These are phyloP conservation scores for Sordariomycetes sp. DNA, from an alignment of 2,329 filamentous ascomycete genomes.

Conservation along the genomic window DNA sequence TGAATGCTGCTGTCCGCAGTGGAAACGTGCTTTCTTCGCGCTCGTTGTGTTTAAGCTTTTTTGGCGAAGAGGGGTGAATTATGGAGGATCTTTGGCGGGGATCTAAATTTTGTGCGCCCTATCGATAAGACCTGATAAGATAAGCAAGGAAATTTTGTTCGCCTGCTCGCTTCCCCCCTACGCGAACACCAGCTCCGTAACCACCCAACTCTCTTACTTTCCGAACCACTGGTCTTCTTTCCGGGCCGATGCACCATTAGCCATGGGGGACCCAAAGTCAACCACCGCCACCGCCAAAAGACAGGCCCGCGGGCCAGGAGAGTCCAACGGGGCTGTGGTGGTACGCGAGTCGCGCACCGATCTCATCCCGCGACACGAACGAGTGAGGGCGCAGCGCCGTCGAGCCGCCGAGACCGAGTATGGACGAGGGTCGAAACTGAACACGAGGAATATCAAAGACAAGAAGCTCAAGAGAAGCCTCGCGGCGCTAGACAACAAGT, in stretches of 20 bases:
- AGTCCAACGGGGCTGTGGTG: slow-evolving; percentile 41
- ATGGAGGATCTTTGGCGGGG: slow-evolving; percentile 4
- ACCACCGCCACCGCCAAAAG: slow-evolving; percentile 21
- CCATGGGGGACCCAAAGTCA: slow-evolving; percentile 19
- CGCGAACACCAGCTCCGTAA: neutral
- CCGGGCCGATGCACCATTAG: slow-evolving; percentile 3
- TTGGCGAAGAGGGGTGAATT: neutral
- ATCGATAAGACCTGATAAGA: slow-evolving; percentile 9
- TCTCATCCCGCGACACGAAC: slow-evolving; percentile 39
- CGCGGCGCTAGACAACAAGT: slow-evolving; percentile 68
- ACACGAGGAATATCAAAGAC: slow-evolving; percentile 66
- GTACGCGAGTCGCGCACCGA: slow-evolving; percentile 38
- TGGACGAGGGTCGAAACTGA: slow-evolving; percentile 70
- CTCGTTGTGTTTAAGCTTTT: neutral
- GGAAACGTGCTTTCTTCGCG: neutral
- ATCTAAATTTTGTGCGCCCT: slow-evolving; percentile 15
- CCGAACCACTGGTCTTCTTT: neutral
- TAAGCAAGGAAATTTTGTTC: slow-evolving; percentile 3
- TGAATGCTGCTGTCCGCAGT: neutral
- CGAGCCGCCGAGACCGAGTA: slow-evolving; percentile 65
- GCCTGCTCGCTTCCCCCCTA: neutral
- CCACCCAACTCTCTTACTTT: neutral
- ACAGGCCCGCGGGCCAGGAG: slow-evolving; percentile 17
- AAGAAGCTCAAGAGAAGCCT: slow-evolving; percentile 82
- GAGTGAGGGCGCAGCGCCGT: slow-evolving; percentile 37